Evolutionary conservation across 164 flowering plant genomes (phyloP).

Genomic region (Warburgia ugandensis): DNA sequence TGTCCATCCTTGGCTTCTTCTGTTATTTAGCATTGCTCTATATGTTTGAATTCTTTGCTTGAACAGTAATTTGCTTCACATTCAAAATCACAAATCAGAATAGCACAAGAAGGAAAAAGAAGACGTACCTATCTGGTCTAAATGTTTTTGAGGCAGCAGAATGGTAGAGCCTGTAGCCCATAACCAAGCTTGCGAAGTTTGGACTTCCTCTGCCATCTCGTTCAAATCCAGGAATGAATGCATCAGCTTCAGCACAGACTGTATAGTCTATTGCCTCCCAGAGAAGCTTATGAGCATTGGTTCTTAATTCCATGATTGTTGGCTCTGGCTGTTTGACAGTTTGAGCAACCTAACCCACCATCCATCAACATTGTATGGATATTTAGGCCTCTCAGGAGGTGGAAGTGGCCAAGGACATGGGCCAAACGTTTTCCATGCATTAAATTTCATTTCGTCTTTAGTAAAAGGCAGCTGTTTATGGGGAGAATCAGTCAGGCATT

Average conservation of each 20-base stretch:
- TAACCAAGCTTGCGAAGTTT: slow-evolving; percentile 80
- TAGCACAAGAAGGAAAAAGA: neutral
- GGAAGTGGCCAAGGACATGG: slow-evolving; percentile 96
- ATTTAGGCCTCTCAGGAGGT: slow-evolving; percentile 84
- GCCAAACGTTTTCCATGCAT: slow-evolving; percentile 68
- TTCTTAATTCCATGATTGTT: slow-evolving; percentile 74
- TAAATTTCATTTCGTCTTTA: slow-evolving; percentile 36
- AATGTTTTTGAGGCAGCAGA: slow-evolving; percentile 72
- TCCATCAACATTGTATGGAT: slow-evolving; percentile 82
- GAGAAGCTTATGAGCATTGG: slow-evolving; percentile 86
- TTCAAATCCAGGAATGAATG: slow-evolving; percentile 85
- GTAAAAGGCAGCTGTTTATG: slow-evolving; percentile 30
- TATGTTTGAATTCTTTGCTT: too few relatives aligned
- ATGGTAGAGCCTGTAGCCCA: slow-evolving; percentile 88
- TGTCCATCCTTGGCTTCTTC: too few relatives aligned
- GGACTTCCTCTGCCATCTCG: slow-evolving; percentile 92
- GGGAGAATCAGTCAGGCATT: slow-evolving; percentile 24
- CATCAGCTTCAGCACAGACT: slow-evolving; percentile 79
- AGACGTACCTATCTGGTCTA: slow-evolving; percentile 68
- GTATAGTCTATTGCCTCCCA: slow-evolving; percentile 96
- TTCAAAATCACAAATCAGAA: too few relatives aligned
- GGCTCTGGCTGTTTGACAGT: slow-evolving; percentile 87
- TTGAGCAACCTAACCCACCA: slow-evolving; percentile 99
- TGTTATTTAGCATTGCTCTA: too few relatives aligned
- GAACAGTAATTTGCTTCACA: too few relatives aligned